Base-by-base conservation (phyloP, 139 green algal species). In the Chlorella sp. region DNA sequence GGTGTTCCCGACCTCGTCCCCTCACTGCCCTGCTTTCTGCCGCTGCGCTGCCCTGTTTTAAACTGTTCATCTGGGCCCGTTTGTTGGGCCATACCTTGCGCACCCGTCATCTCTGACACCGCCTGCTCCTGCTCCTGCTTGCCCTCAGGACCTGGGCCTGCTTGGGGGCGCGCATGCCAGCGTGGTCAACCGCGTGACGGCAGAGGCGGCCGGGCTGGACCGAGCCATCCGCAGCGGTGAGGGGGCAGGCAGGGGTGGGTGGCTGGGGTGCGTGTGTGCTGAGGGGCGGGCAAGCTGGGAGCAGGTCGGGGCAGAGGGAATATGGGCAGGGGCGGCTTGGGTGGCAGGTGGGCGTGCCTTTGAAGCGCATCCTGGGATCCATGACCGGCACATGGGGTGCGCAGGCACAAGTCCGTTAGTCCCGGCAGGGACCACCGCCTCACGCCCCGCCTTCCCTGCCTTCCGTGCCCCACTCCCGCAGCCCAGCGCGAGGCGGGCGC, bases 131-230 rank as follows among this genome's bases (percentile, higher is more conserved):
- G 64, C 64, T 71, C 64, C 64, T 26, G 22, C 73, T 1, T 9
- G 1, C 32, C 75, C 24, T 68, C 84, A 88, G 68, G 84, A 88
- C 4, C 68, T 88, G 39, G 68, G 68, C 66, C 84, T 88, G 68
- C 68, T 88, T 68, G 18, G 11, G 0, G 84, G 84, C 12, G 84
- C 66, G 3, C 84, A 88, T 34, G 15, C 68, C 26, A 53, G 28
- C 32, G 84, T 88, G 39, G 39, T 66, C 28, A 69, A 80, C 84
- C 68, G 84, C 4, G 53, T 88, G 15, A 28, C 40, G 3, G 84
- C 84, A 22, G 84, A 88, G 84, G 84, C 84, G 0, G 39, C 39
- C 0, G 64, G 39, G 3, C 39, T 88, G 84, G 84, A 88, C 68
- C 64, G 68, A 30, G 84, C 84, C 66, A 81, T 88, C 26, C 84